These are phyloP conservation scores for Neotropicomus parvogracilis DNA, from an alignment of 1,284 basidiomycete genomes.

Conservation along the genomic window DNA sequence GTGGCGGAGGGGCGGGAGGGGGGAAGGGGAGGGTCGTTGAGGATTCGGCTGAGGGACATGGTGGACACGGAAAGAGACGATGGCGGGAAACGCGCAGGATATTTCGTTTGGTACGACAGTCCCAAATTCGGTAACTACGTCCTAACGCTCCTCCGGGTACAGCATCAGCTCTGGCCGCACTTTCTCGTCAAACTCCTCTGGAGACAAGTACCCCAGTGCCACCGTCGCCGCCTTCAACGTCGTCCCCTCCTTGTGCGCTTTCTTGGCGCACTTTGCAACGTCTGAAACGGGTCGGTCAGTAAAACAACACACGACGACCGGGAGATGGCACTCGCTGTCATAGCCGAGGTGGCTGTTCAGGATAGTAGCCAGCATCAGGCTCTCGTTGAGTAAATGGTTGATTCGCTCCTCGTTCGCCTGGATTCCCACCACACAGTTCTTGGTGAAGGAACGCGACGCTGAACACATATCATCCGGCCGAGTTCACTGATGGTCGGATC, in stretches of 20 bases:
- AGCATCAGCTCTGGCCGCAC: conserved; percentile 93
- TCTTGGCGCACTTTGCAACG: conserved; percentile 98
- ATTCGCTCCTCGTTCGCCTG: conserved; percentile 95
- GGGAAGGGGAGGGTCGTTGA: conserved; percentile 62
- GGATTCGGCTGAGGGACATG: conserved; percentile 73
- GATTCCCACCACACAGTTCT: conserved; percentile 96
- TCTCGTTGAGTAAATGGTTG: conserved; percentile 86
- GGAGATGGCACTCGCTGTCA: conserved; percentile 69
- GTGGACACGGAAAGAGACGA: conserved; percentile 25
- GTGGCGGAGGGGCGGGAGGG: conserved; percentile 13
- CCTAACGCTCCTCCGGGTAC: conserved; percentile 57
- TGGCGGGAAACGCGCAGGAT: conserved; percentile 34
- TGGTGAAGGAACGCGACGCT: conserved; percentile 90
- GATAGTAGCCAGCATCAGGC: conserved; percentile 94
- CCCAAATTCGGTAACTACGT: conserved; percentile 29
- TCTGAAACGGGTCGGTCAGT: conserved; percentile 46
- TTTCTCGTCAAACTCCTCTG: conserved; percentile 93
- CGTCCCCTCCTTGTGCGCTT: conserved; percentile 97
- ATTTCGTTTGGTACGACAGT: conserved; percentile 37
- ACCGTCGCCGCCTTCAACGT: conserved; percentile 96
- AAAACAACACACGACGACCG: neutral
- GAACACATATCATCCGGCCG: conserved; percentile 7
- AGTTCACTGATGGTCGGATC: neutral
- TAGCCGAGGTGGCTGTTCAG: conserved; percentile 92
- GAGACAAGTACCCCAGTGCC: conserved; percentile 78